Conservation (phyloP, 768 basidiomycete genomes). For the Collybiopsis luxurians region DNA sequence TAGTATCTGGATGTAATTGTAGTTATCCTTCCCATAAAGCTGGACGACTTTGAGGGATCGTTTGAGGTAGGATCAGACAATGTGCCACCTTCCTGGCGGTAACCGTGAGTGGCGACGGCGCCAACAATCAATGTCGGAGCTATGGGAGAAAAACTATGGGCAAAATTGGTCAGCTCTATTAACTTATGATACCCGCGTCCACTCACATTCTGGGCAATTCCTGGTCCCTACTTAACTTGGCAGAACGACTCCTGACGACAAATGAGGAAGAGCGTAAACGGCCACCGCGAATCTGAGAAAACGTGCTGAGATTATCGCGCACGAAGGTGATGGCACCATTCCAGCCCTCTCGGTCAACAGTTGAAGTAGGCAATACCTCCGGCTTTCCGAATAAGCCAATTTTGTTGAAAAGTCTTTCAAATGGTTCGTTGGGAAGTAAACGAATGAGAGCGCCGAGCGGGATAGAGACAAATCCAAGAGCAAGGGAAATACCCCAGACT, state of each 20-base stretch:
- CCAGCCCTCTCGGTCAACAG: constrained; percentile 67
- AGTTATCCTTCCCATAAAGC: constrained; percentile 84
- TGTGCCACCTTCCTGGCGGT: constrained; percentile 45
- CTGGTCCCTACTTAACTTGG: constrained; percentile 49
- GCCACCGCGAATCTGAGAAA: constrained; percentile 84
- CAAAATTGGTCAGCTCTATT: too few species aligned
- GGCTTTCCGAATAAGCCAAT: constrained; percentile 61
- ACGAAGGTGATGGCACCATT: constrained; percentile 78
- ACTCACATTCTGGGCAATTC: constrained; percentile 46
- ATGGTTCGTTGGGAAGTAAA: constrained; percentile 73
- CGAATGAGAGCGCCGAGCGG: constrained; percentile 86
- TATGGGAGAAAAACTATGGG: constrained; percentile 44
- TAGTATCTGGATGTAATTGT: constrained; percentile 86
- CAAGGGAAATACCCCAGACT: constrained; percentile 93
- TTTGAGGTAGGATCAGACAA: constrained; percentile 72
- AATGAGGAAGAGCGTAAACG: constrained; percentile 83
- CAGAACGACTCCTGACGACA: constrained; percentile 74
- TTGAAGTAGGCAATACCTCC: constrained; percentile 57
- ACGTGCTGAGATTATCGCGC: constrained; percentile 83
- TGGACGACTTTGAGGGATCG: constrained; percentile 79
- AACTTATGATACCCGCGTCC: too few species aligned
- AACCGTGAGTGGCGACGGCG: constrained; percentile 68
- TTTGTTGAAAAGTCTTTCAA: constrained; percentile 59
- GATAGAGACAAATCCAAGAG: constrained; percentile 82
- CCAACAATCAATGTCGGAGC: constrained; percentile 72